Percentiles rank a stretch among this genome's conserved stretches.
phyloP scores from a whole-genome alignment of 139 green algal species.

The Pedinophyceae sp. region DNA sequence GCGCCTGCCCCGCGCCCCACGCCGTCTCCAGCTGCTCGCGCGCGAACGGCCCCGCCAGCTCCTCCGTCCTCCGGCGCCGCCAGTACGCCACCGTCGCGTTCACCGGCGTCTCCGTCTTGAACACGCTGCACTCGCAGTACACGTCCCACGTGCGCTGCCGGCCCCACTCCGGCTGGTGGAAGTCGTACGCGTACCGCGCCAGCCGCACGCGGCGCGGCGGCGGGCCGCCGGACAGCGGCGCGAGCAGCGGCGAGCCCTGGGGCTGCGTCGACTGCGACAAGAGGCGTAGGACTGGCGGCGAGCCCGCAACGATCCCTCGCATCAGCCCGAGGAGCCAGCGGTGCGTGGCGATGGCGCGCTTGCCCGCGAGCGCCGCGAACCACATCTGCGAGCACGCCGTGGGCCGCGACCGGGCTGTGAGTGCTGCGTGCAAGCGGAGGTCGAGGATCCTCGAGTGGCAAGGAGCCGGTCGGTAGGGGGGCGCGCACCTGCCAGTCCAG shows the following conservation, averaged over 20 bases:
- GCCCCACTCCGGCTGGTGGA: not conserved
- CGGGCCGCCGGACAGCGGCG: not conserved
- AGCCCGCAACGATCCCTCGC: not conserved
- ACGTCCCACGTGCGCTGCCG: no score
- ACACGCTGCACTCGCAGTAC: no score
- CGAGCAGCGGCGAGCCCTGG: not conserved
- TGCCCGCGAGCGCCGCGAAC: constrained; percentile 14
- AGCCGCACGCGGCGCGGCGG: not conserved
- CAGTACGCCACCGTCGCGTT: no score
- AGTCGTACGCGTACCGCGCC: not conserved
- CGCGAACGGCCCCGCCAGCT: no score
- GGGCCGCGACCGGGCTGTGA: not conserved
- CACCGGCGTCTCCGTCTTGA: no score
- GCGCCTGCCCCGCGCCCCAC: no score
- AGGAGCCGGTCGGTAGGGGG: not conserved
- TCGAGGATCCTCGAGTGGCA: not conserved
- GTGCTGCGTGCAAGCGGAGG: no score
- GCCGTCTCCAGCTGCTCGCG: no score
- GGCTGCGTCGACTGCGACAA: no score
- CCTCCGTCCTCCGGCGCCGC: no score
- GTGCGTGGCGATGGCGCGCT: not conserved
- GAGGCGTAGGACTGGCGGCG: not conserved
- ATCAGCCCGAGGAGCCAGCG: constrained; percentile 7
- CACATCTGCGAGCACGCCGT: constrained; percentile 21
- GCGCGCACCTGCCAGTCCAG: constrained; percentile 15